These are phyloP conservation scores for Fusarium robinianum DNA, from an alignment of 2,329 filamentous ascomycete species.

Conservation along the genomic window DNA sequence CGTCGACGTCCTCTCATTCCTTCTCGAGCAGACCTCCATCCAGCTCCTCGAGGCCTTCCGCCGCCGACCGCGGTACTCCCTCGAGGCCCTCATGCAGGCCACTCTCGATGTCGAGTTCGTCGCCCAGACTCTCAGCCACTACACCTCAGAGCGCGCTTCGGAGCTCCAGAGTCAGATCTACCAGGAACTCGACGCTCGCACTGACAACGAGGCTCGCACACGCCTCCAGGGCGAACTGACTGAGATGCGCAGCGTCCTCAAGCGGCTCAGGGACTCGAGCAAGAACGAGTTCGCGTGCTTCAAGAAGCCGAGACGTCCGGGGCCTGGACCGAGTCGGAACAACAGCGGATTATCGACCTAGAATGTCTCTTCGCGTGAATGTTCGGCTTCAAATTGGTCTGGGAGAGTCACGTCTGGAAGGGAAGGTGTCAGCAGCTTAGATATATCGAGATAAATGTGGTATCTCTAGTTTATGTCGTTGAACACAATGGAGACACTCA, in stretches of 20 bases:
- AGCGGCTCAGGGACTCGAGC: conserved; percentile 79
- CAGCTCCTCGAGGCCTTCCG: conserved; percentile 83
- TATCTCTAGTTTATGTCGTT: too few relatives aligned
- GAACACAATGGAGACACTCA: conserved; percentile 9
- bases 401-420: too few relatives aligned
- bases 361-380: conserved; percentile 18
- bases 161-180: conserved; percentile 90
- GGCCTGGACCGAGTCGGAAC: conserved; percentile 39
- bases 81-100: conserved; percentile 90
- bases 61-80: conserved; percentile 68
- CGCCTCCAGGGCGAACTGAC: conserved; percentile 84
- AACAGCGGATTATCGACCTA: conserved; percentile 41
- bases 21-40: conserved; percentile 79
- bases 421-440: too few relatives aligned
- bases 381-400: too few relatives aligned
- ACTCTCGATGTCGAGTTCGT: conserved; percentile 97
- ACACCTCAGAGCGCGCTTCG: conserved; percentile 80
- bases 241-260: conserved; percentile 85
- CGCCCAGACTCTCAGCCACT: conserved; percentile 88
- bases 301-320: conserved; percentile 62
- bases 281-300: conserved; percentile 90
- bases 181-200: conserved; percentile 84
- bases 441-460: too few relatives aligned
- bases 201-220: conserved; percentile 82
- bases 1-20: conserved; percentile 78